Conservation (phyloP, 345 rosid genomes). For the Zanthoxylum bungeanum region DNA sequence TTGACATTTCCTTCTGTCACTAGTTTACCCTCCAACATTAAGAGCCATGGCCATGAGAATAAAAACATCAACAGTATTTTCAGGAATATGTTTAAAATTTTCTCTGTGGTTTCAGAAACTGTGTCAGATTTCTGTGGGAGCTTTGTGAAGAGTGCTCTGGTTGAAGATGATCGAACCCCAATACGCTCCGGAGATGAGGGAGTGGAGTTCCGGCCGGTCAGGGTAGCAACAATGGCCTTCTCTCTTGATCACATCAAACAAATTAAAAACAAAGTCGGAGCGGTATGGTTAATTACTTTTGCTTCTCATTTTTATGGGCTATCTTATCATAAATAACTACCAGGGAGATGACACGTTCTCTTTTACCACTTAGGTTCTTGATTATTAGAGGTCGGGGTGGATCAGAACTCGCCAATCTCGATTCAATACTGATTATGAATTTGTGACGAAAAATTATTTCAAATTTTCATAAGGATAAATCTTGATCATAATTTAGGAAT, state of each 20-base stretch:
- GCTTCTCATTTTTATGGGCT: neutral
- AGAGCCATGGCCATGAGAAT: neutral
- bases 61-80: neutral
- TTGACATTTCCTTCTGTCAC: constrained; percentile 33
- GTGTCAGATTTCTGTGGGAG: constrained; percentile 38
- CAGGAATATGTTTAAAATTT: neutral
- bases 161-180: constrained; percentile 31
- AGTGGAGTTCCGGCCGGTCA: constrained; percentile 29
- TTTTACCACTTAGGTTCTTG: no score
- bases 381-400: no score
- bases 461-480: no score
- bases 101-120: constrained; percentile 18
- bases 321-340: neutral
- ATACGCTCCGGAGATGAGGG: constrained; percentile 32
- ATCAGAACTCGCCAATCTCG: no score
- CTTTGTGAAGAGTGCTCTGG: constrained; percentile 30
- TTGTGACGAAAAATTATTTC: no score
- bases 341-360: neutral
- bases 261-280: constrained; percentile 29
- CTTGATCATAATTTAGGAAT: no score
- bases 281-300: constrained; percentile 14
- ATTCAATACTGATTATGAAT: no score
- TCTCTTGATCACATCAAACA: constrained; percentile 34
- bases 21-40: neutral
- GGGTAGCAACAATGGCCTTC: constrained; percentile 25